Conservation (phyloP, 805 yeast genomes). For the Saccharomycopsis sp. region DNA sequence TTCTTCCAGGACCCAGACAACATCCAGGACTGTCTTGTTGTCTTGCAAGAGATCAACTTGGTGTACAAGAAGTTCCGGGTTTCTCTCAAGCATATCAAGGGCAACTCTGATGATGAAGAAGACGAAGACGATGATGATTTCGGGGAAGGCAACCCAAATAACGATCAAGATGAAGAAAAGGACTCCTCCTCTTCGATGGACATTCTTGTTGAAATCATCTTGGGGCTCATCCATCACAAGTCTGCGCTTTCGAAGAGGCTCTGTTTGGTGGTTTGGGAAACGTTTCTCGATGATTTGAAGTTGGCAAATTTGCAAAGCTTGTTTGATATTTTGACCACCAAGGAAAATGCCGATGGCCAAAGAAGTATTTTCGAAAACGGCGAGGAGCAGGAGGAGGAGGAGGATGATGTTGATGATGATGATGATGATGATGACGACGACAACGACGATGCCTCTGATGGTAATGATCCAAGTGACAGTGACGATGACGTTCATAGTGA, state of each 20-base stretch:
- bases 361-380: conserved; percentile 61
- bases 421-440: conserved; percentile 31
- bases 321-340: conserved; percentile 48
- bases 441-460: conserved; percentile 25
- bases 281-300: conserved; percentile 40
- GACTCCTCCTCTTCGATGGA: conserved; percentile 14
- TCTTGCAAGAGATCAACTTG: conserved; percentile 60
- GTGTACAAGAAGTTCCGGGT: conserved; percentile 43
- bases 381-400: conserved; percentile 39
- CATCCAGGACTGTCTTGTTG: conserved; percentile 56
- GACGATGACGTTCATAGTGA: conserved; percentile 23
- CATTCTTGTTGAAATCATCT: conserved; percentile 18
- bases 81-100: not conserved
- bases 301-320: conserved; percentile 39
- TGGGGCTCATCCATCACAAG: conserved; percentile 25
- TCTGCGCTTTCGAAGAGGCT: conserved; percentile 50
- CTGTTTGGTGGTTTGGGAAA: conserved; percentile 48
- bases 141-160: conserved; percentile 3
- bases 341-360: conserved; percentile 79
- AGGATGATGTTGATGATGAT: conserved; percentile 34
- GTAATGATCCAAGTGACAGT: conserved; percentile 22
- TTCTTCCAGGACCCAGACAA: conserved; percentile 54
- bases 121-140: not conserved
- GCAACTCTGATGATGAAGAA: conserved; percentile 3
- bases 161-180: conserved; percentile 1